These are phyloP conservation scores for Pseudocercospora cruenta DNA, from an alignment of 2,329 filamentous ascomycete species.

Conservation along the genomic window DNA sequence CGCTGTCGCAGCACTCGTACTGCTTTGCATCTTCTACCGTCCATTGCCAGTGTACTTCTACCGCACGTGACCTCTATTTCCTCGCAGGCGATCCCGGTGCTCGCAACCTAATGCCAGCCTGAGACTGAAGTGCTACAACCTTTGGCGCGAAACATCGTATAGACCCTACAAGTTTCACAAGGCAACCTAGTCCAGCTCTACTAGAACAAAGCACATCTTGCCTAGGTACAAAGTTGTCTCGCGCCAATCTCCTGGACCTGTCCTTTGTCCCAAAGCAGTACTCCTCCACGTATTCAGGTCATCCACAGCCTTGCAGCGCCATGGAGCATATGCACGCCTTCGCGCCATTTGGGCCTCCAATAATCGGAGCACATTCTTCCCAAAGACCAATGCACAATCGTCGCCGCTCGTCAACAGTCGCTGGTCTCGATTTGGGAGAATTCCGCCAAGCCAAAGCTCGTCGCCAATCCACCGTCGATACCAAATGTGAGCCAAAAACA, in stretches of 20 bases:
- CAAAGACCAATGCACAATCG: not conserved
- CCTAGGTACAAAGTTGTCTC: not conserved
- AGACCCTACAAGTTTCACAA: not conserved
- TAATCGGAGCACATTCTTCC: not conserved
- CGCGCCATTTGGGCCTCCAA: not conserved
- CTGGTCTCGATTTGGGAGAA: not conserved
- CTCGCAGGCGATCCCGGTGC: not conserved
- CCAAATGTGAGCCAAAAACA: not conserved
- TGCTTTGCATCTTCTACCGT: not conserved
- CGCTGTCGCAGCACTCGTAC: not conserved
- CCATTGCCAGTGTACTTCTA: not conserved
- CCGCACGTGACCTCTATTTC: not conserved
- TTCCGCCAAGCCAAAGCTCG: constrained; percentile 3
- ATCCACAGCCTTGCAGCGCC: not conserved
- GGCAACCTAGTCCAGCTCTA: not conserved
- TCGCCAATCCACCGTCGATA: not conserved
- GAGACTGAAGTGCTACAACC: not conserved
- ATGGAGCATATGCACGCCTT: not conserved
- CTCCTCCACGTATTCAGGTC: not conserved
- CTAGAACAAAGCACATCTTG: not conserved
- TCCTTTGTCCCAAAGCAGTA: not conserved
- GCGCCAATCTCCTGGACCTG: too few species aligned
- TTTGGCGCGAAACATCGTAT: not conserved
- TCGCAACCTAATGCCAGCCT: not conserved
- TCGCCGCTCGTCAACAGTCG: constrained; percentile 7